Base-by-base conservation (phyloP, 2,329 filamentous ascomycete genomes). In the Fusarium musae region DNA sequence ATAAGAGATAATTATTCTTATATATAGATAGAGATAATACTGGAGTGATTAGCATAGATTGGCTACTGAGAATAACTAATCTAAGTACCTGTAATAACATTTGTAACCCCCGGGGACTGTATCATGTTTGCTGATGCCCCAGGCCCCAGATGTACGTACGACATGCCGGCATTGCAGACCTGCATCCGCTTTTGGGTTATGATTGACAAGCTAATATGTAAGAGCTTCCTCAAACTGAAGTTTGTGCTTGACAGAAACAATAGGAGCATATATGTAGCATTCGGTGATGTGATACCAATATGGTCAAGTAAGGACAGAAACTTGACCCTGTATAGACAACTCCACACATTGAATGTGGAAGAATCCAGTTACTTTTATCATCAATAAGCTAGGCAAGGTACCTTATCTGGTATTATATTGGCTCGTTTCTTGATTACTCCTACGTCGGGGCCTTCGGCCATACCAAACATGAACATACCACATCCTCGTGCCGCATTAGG, bases 381-480 rank as follows among this genome's bases (percentile, higher is more conserved):
- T 57, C 23, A 23, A 53, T 6, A 34, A 23, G n/a, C 17, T 21
- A 21, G 46, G 46, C 32, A 26, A 26, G 42, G 16, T 26, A 17
- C 17, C 9, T 46, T 28, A 13, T 17, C 23, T 50, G 13, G 19
- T 40, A 30, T 37, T 16, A 21, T 34, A 15, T 19, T 58, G 17
- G 39, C 39, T 30, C 15, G 53, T 28, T 57, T 43, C 34, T 60
- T 42, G 17, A 60, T 56, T 43, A 17, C 37, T 40, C 37, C 30
- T 53, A 17, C 37, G n/a, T 60, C 58, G 58, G 58, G 32, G 37
- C 52, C 59, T 42, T 57, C 32, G 59, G 49, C 30, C 49, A 52
- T 32, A 61, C 60, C 52, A 67, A 47, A 40, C 44, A 47, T 23
- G 23, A 68, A 49, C 34, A 68, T 54, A 60, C 52, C 36, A 59